Evolutionary conservation across 495 filamentous ascomycete genomes (phyloP).

Genomic region (Podospora appendiculata): DNA sequence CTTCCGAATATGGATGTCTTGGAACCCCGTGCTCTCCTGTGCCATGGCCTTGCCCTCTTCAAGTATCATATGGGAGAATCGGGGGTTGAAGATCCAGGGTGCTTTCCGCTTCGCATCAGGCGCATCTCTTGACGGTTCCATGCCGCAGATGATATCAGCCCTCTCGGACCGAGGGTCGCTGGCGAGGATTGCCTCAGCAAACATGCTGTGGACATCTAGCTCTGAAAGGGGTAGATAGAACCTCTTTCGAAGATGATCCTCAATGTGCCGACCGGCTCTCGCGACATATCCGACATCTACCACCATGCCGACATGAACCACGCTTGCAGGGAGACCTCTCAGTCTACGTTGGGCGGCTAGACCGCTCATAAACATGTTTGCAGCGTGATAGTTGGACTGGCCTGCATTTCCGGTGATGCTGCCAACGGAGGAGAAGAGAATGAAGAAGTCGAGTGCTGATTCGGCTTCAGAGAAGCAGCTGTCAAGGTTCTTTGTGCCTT

Average conservation of each 20-base stretch:
- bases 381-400: slow-evolving; percentile 53
- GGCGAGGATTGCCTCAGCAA: too few species aligned
- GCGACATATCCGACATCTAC: slow-evolving; percentile 39
- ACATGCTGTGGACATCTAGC: too few species aligned
- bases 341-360: slow-evolving; percentile 20
- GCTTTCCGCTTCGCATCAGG: too few species aligned
- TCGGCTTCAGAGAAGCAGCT: neutral
- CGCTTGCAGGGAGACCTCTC: slow-evolving; percentile 29
- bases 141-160: too few species aligned
- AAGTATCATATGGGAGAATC: too few species aligned
- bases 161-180: too few species aligned
- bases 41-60: too few species aligned
- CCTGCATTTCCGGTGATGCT: slow-evolving; percentile 41
- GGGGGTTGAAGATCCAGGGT: too few species aligned
- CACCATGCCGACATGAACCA: slow-evolving; percentile 38
- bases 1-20: too few species aligned
- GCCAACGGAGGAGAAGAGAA: slow-evolving; percentile 34
- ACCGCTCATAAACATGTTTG: slow-evolving; percentile 50
- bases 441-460: slow-evolving; percentile 52
- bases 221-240: neutral
- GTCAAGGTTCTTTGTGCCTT: too few species aligned
- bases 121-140: too few species aligned
- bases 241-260: slow-evolving; percentile 36
- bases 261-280: slow-evolving; percentile 15
- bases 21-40: too few species aligned